phyloP scores from a whole-genome alignment of 768 basidiomycete genomes.

The Leccinum fibrillosum region DNA sequence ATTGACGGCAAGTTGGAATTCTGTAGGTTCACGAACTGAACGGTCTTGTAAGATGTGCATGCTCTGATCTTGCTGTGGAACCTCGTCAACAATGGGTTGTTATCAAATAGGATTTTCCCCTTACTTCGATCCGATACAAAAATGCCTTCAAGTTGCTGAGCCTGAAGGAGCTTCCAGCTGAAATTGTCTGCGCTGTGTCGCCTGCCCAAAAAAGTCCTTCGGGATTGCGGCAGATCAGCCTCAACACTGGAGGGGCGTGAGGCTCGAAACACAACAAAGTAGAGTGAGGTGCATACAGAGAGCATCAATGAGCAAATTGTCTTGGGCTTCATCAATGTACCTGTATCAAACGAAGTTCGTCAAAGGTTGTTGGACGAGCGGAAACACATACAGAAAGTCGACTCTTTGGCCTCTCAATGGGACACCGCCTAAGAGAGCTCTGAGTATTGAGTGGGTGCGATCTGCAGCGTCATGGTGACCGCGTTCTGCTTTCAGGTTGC shows the following conservation, averaged over 20 bases:
- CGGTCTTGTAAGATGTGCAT: conserved; percentile 8
- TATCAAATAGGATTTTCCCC: background rate
- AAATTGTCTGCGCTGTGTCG: conserved; percentile 78
- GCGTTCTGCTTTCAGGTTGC: conserved; percentile 39
- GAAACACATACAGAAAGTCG: conserved; percentile 49
- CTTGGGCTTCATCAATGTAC: conserved; percentile 74
- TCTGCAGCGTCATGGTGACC: conserved; percentile 58
- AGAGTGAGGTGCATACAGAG: conserved; percentile 38
- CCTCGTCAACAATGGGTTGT: background rate
- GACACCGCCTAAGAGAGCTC: conserved; percentile 27
- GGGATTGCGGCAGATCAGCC: conserved; percentile 56
- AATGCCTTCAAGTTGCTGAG: conserved; percentile 73
- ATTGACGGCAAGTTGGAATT: conserved; percentile 61
- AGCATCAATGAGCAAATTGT: conserved; percentile 65
- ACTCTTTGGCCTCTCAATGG: conserved; percentile 40
- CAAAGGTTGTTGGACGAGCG: background rate
- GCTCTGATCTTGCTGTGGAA: conserved; percentile 20
- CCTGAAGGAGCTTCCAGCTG: conserved; percentile 66
- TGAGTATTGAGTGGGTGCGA: conserved; percentile 54
- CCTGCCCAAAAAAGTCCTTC: conserved; percentile 77
- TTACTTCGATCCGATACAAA: conserved; percentile 58
- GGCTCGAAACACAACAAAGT: background rate
- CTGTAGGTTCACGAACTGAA: conserved; percentile 25
- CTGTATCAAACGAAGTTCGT: conserved; percentile 21
- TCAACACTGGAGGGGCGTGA: conserved; percentile 45